Percentiles rank a stretch among this genome's conserved stretches.
Evolutionary conservation across 176 grass and related monocot species (phyloP).

Genomic region (Avena atlantica): DNA sequence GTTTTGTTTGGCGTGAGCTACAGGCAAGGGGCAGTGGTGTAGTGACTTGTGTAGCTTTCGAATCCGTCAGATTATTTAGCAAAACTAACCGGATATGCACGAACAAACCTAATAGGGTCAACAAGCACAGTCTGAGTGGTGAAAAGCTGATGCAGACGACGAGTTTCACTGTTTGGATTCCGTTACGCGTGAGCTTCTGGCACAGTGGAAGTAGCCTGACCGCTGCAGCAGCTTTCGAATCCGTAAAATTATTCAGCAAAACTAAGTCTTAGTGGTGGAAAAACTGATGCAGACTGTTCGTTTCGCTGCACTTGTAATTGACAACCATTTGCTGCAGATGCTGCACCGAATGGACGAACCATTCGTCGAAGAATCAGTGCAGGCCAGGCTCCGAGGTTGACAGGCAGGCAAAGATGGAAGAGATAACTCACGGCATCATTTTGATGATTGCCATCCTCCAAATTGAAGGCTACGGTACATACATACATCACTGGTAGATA

Average conservation of each 20-base stretch:
- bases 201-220: too few relatives aligned
- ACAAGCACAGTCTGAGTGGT: too few relatives aligned
- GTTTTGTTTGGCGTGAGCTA: background rate
- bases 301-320: background rate
- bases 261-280: background rate
- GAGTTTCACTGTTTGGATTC: background rate
- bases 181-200: background rate
- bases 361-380: background rate
- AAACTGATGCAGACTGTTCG: background rate
- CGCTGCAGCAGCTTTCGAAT: too few relatives aligned
- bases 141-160: too few relatives aligned
- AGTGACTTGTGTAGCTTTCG: background rate
- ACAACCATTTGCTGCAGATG: background rate
- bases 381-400: slow-evolving; percentile 6
- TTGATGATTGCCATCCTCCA: background rate
- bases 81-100: background rate
- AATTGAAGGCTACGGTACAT: too few relatives aligned
- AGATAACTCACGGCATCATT: slow-evolving; percentile 9
- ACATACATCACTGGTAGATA: too few relatives aligned
- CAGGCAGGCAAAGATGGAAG: background rate
- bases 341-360: background rate
- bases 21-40: background rate
- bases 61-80: slow-evolving; percentile 6
- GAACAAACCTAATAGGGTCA: too few relatives aligned
- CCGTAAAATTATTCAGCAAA: too few relatives aligned